Conservation (phyloP, 495 filamentous ascomycete species). For the Aspergillus conjunctus region DNA sequence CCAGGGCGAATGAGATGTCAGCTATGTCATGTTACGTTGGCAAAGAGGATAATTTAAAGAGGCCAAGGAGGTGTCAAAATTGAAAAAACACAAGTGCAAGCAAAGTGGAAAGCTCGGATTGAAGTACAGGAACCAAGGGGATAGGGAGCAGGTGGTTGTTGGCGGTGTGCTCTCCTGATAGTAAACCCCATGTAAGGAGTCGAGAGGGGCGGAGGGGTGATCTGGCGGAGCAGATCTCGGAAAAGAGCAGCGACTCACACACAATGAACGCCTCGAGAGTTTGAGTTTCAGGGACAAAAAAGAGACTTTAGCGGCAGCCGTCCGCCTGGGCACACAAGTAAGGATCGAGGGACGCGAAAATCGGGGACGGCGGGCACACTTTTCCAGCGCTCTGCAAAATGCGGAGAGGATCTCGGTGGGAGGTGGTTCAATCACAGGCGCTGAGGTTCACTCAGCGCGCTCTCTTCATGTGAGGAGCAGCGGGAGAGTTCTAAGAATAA, state of each 20-base stretch:
- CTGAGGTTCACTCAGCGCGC: constrained; percentile 21
- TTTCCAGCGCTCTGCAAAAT: constrained; percentile 24
- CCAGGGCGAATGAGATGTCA: constrained; percentile 29
- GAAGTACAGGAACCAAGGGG: constrained; percentile 22
- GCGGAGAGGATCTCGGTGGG: constrained; percentile 33
- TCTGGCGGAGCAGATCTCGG: constrained; percentile 39
- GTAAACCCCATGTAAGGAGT: constrained; percentile 41
- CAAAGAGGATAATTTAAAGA: not conserved
- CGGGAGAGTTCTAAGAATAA: constrained; percentile 18
- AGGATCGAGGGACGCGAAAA: constrained; percentile 30
- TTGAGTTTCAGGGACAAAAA: constrained; percentile 27
- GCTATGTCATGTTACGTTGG: constrained; percentile 22
- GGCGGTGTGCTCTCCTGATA: constrained; percentile 41
- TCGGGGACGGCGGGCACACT: constrained; percentile 21
- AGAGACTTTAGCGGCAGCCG: constrained; percentile 17
- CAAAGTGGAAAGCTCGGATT: constrained; percentile 17
- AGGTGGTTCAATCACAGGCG: constrained; percentile 24
- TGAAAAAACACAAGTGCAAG: constrained; percentile 17
- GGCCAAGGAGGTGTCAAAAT: constrained; percentile 13
- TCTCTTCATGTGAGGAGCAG: constrained; percentile 22
- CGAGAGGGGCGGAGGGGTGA: constrained; percentile 48
- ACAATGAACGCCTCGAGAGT: constrained; percentile 50
- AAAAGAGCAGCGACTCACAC: constrained; percentile 37
- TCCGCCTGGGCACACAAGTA: constrained; percentile 19
- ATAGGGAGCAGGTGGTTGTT: constrained; percentile 26